These are phyloP conservation scores for Rhizopogon roseolus DNA, from an alignment of 768 basidiomycete species.

Conservation along the genomic window DNA sequence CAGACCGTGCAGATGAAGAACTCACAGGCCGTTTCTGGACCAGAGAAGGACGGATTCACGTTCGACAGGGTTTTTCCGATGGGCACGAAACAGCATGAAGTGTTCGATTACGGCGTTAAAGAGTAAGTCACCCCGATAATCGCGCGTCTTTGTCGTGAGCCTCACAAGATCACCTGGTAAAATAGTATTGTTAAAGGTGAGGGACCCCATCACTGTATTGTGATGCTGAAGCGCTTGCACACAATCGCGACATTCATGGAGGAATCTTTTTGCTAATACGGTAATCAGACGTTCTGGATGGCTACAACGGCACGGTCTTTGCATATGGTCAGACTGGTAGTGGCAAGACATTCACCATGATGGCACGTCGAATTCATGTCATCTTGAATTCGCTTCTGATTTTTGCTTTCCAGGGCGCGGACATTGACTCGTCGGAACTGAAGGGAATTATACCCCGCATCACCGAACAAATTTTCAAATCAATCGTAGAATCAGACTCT, in stretches of 20 bases:
- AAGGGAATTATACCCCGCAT: slow-evolving; percentile 98
- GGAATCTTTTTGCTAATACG: slow-evolving; percentile 9
- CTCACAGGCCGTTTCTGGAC: slow-evolving; percentile 63
- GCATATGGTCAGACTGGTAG: slow-evolving; percentile 98
- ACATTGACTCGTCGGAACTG: slow-evolving; percentile 90
- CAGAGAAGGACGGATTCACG: slow-evolving; percentile 96
- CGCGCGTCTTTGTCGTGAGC: slow-evolving; percentile 4
- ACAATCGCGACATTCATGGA: neutral
- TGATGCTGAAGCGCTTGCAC: neutral
- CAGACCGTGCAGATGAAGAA: slow-evolving; percentile 81
- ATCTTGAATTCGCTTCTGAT: slow-evolving; percentile 3
- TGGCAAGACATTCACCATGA: slow-evolving; percentile 99
- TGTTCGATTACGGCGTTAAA: slow-evolving; percentile 98
- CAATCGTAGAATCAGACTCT: slow-evolving; percentile 92
- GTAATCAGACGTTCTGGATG: slow-evolving; percentile 86
- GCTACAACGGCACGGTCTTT: slow-evolving; percentile 97
- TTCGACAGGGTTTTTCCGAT: slow-evolving; percentile 97
- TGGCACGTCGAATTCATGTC: slow-evolving; percentile 49
- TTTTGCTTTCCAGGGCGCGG: slow-evolving; percentile 66
- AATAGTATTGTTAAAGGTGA: slow-evolving; percentile 85
- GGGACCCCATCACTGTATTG: slow-evolving; percentile 3
- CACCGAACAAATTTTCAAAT: slow-evolving; percentile 98
- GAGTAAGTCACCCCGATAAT: slow-evolving; percentile 55
- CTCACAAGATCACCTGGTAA: slow-evolving; percentile 11
- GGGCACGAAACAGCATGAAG: slow-evolving; percentile 84